Base-by-base conservation (phyloP, 306 rosid genomes). In the Quillaja saponaria region DNA sequence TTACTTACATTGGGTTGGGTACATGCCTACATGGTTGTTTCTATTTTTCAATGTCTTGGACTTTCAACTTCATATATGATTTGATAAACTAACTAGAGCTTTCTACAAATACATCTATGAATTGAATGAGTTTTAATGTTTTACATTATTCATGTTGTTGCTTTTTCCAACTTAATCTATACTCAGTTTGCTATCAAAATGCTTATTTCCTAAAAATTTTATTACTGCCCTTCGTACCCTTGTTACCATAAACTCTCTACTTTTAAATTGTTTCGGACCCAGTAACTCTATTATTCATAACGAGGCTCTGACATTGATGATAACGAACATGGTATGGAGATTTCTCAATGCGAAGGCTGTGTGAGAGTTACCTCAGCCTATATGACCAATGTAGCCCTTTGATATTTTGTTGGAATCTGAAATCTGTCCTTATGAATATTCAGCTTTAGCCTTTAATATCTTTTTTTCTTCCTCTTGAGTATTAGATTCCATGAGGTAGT, bases 111-210 rank as follows among this genome's bases (percentile, higher is more conserved):
- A 20, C 55, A 20, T 61, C 44, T 45, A n/a, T 35, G 16, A 8
- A 4, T 14, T 16, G 20, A 15, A 18, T 42, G 50, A 13, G 37
- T 48, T 28, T 16, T 34, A 19, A 33, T 31, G 21, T 8, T 58
- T 51, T 55, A 50, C n/a, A 40, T 42, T 42, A 13, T 54, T 61
- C 41, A 35, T 68, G 38, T 56, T 48, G 12, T 41, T 44, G 49
- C 10, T 69, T 58, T 75, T 16, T 51, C 13, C 39, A 1, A 28
- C 55, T 45, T 6, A n/a, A 45, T 28, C 3, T 42, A 33, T n/a
- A n/a, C 31, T 25, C 31, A 25, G n/a, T n/a, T n/a, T n/a, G n/a
- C n/a, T 25, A 25, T 25, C 31, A 25, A 25, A 25, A 25, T 25
- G 4, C 31, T 25, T 68, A 34, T 56, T 33, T 61, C 46, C 39